Evolutionary conservation across 768 basidiomycete genomes (phyloP).

Genomic region (Pholiota molesta): DNA sequence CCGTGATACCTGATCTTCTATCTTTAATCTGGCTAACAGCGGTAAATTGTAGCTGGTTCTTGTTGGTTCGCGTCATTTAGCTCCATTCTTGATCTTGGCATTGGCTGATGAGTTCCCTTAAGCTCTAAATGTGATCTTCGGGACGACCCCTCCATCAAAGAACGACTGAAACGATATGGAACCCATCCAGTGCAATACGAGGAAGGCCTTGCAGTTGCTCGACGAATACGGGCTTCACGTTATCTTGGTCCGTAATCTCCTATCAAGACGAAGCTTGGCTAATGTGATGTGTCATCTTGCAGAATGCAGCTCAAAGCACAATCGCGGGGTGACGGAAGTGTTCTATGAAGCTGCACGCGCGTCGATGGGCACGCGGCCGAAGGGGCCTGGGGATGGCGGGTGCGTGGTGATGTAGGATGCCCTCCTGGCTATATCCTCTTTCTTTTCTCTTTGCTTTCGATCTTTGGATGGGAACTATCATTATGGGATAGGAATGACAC

Average conservation of each 20-base stretch:
- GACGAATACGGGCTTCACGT: constrained; percentile 89
- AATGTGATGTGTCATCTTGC: constrained; percentile 1
- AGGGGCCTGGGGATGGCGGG: constrained; percentile 54
- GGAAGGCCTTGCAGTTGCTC: constrained; percentile 84
- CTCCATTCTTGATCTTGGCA: not conserved
- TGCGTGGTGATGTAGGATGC: constrained; percentile 62
- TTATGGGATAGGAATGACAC: not conserved
- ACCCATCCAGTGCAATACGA: constrained; percentile 86
- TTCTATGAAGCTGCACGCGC: constrained; percentile 92
- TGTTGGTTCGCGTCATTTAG: constrained; percentile 65
- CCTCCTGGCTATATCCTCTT: not conserved
- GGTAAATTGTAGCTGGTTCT: constrained; percentile 67
- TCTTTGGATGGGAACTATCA: constrained; percentile 1
- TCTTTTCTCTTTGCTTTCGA: constrained; percentile 5
- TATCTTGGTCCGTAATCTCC: constrained; percentile 75
- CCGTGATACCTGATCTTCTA: constrained; percentile 18
- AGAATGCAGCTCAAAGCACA: constrained; percentile 99
- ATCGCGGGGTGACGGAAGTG: constrained; percentile 91
- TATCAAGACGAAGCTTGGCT: not conserved
- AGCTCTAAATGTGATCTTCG: constrained; percentile 96
- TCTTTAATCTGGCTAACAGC: constrained; percentile 5
- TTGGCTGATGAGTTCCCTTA: not conserved
- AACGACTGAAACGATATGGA: constrained; percentile 72
- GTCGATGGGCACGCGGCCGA: constrained; percentile 74
- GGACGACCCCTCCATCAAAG: constrained; percentile 75